These are phyloP conservation scores for Phytophthora multivora DNA, from an alignment of 352 stramenopile species.

Conservation along the genomic window DNA sequence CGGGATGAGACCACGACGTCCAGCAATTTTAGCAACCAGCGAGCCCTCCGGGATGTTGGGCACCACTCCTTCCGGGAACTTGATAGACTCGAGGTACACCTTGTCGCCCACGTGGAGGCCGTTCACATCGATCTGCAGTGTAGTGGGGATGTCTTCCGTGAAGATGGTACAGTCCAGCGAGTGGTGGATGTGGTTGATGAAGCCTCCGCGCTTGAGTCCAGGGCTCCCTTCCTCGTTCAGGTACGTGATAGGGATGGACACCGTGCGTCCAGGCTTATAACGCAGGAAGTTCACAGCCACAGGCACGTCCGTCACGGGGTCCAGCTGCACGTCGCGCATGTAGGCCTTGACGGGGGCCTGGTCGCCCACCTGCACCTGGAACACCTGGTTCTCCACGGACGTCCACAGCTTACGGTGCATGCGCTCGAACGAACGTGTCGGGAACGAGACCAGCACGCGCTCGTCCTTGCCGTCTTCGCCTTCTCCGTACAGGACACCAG, in stretches of 20 bases:
- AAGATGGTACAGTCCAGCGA: conserved; percentile 81
- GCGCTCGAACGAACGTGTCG: conserved; percentile 78
- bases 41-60: conserved; percentile 64
- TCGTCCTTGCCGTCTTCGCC: conserved; percentile 64
- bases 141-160: conserved; percentile 76
- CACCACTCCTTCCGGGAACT: conserved; percentile 78
- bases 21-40: conserved; percentile 86
- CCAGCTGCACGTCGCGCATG: conserved; percentile 88
- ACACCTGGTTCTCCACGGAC: conserved; percentile 89
- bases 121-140: conserved; percentile 86
- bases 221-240: conserved; percentile 94
- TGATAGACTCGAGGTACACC: conserved; percentile 78
- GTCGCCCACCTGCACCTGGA: conserved; percentile 76
- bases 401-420: conserved; percentile 88
- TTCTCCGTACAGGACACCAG: conserved; percentile 87
- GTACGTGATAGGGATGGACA: conserved; percentile 92
- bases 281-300: conserved; percentile 92
- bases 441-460: conserved; percentile 78
- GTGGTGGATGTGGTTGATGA: conserved; percentile 92
- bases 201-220: conserved; percentile 94
- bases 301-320: conserved; percentile 82
- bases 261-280: conserved; percentile 90
- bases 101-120: conserved; percentile 86
- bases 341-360: conserved; percentile 73
- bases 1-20: conserved; percentile 84